Percentiles rank a stretch among this genome's conserved stretches.
Conservation (phyloP, 306 rosid genomes). For the Rubus idaeus region DNA sequence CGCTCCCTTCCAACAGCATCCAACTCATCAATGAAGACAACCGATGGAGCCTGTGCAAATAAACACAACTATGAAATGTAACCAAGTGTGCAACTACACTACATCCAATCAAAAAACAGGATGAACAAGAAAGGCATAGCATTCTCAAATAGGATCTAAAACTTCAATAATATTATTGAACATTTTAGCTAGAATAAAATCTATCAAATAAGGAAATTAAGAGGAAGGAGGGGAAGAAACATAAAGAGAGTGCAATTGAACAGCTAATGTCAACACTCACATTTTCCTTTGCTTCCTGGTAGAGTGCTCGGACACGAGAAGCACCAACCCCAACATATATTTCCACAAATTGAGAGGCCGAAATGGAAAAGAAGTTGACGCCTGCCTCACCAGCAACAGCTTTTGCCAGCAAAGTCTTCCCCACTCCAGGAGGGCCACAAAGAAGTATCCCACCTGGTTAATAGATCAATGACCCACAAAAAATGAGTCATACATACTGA, state of each 20-base stretch:
- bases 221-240: slow-evolving; percentile 1
- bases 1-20: slow-evolving; percentile 99
- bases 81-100: background rate
- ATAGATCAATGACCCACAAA: slow-evolving; percentile 34
- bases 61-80: slow-evolving; percentile 18
- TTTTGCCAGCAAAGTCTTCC: slow-evolving; percentile 95
- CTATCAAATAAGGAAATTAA: slow-evolving; percentile 15
- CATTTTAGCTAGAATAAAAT: slow-evolving; percentile 26
- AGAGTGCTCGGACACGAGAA: slow-evolving; percentile 94
- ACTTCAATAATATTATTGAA: slow-evolving; percentile 3
- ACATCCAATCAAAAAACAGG: slow-evolving; percentile 18
- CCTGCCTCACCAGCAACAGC: slow-evolving; percentile 99
- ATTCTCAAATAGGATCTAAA: background rate
- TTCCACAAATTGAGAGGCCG: slow-evolving; percentile 97
- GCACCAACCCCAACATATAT: slow-evolving; percentile 99
- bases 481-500: slow-evolving; percentile 20
- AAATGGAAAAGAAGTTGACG: slow-evolving; percentile 96
- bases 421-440: slow-evolving; percentile 99
- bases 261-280: slow-evolving; percentile 42
- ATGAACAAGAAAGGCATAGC: background rate
- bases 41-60: slow-evolving; percentile 84
- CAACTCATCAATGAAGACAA: slow-evolving; percentile 95
- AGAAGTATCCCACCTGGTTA: slow-evolving; percentile 95
- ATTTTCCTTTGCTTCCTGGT: slow-evolving; percentile 91
- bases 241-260: slow-evolving; percentile 15